Conservation (phyloP, 345 rosid genomes). For the Gynandropsis gynandra region DNA sequence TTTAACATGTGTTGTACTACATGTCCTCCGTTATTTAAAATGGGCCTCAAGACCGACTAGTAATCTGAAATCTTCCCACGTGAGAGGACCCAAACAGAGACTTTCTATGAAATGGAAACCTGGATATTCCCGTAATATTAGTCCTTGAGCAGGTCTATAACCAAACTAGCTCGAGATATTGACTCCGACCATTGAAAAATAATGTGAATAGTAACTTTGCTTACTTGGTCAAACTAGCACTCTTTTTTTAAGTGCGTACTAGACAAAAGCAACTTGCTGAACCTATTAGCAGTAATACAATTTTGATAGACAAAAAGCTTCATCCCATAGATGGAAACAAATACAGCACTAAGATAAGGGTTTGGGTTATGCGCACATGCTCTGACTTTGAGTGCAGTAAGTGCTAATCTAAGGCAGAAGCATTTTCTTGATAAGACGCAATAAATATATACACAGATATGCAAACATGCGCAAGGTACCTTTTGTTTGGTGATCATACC, state of each 20-base stretch:
- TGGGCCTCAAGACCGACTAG: too few relatives aligned
- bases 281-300: slow-evolving; percentile 23
- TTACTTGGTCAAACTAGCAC: neutral
- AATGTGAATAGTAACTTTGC: slow-evolving; percentile 9
- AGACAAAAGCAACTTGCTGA: slow-evolving; percentile 19
- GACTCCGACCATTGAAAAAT: too few relatives aligned
- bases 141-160: too few relatives aligned
- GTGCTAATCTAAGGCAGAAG: slow-evolving; percentile 20
- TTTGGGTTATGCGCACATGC: slow-evolving; percentile 25
- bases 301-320: slow-evolving; percentile 28
- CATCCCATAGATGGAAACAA: slow-evolving; percentile 19
- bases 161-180: too few relatives aligned
- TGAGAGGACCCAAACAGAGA: too few relatives aligned
- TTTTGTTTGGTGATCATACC: slow-evolving; percentile 12
- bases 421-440: slow-evolving; percentile 26
- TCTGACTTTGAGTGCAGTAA: slow-evolving; percentile 25
- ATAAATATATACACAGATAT: slow-evolving; percentile 19
- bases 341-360: slow-evolving; percentile 17
- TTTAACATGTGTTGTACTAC: neutral
- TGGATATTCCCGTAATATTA: too few relatives aligned
- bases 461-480: slow-evolving; percentile 11
- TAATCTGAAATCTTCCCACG: too few relatives aligned
- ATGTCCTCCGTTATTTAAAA: too few relatives aligned
- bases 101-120: too few relatives aligned
- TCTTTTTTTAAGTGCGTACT: slow-evolving; percentile 12